Evolutionary conservation across 2,329 filamentous ascomycete species (phyloP).

Genomic region (Calonectria ilicicola): DNA sequence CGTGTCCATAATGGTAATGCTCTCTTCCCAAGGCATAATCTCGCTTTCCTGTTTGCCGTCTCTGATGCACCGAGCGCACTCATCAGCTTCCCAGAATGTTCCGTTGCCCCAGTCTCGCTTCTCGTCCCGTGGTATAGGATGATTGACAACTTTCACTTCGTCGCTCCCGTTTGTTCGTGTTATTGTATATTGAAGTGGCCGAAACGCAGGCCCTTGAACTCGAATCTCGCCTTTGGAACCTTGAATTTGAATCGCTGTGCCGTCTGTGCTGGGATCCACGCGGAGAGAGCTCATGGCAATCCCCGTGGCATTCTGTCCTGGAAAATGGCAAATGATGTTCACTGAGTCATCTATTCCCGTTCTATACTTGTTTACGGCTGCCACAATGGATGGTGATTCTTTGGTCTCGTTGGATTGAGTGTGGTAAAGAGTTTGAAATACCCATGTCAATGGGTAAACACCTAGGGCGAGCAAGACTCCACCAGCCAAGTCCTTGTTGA

Average conservation of each 20-base stretch:
- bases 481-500: slow-evolving; percentile 84
- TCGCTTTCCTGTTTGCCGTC: slow-evolving; percentile 85
- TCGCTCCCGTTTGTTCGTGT: background rate
- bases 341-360: slow-evolving; percentile 65
- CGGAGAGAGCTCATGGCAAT: slow-evolving; percentile 67
- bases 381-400: background rate
- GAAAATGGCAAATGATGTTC: slow-evolving; percentile 80
- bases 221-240: slow-evolving; percentile 62
- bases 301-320: slow-evolving; percentile 54
- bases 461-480: slow-evolving; percentile 85
- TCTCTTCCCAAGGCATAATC: slow-evolving; percentile 78
- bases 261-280: slow-evolving; percentile 70
- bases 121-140: background rate
- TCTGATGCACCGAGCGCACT: slow-evolving; percentile 78
- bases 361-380: background rate
- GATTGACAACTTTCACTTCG: background rate
- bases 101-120: slow-evolving; percentile 71
- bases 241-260: slow-evolving; percentile 63
- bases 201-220: slow-evolving; percentile 34
- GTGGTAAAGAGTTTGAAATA: slow-evolving; percentile 44
- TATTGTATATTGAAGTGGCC: slow-evolving; percentile 51
- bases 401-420: background rate
- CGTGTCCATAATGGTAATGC: slow-evolving; percentile 84
- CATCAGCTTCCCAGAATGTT: slow-evolving; percentile 91
- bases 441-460: slow-evolving; percentile 87